A percentile compares a stretch with the other conserved stretches of the same genome.
Evolutionary conservation across 2,329 filamentous ascomycete genomes (phyloP).

Genomic region (Aspergillus neoniger): DNA sequence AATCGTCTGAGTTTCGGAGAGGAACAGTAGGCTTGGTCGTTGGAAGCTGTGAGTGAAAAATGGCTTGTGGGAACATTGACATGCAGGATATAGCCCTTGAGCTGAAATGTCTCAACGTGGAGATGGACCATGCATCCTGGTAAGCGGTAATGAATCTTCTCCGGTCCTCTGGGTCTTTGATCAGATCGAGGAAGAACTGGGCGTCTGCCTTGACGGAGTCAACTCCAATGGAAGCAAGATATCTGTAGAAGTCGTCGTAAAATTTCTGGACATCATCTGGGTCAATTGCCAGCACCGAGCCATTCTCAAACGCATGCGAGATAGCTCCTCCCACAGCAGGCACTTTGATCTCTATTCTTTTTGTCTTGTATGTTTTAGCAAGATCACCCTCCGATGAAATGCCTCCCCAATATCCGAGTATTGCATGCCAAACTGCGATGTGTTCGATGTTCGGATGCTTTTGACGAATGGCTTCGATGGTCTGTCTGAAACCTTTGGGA

Average conservation of each 20-base stretch:
- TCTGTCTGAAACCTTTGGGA: conserved; percentile 73
- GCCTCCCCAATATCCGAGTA: conserved; percentile 88
- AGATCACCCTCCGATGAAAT: conserved; percentile 74
- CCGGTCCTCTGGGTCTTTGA: conserved; percentile 69
- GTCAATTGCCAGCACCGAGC: conserved; percentile 71
- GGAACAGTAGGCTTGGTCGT: conserved; percentile 72
- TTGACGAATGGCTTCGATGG: conserved; percentile 68
- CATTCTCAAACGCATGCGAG: conserved; percentile 24
- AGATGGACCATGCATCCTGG: conserved; percentile 81
- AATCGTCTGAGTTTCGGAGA: conserved; percentile 84
- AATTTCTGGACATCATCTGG: conserved; percentile 73
- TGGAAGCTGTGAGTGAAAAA: conserved; percentile 82
- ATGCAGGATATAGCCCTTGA: conserved; percentile 87
- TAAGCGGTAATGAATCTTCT: conserved; percentile 72
- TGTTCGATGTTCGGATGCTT: conserved; percentile 74
- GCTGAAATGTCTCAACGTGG: conserved; percentile 75
- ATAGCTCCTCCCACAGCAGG: conserved; percentile 53
- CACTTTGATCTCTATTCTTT: conserved; percentile 56
- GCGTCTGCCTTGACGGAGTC: conserved; percentile 91
- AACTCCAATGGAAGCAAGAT: conserved; percentile 71
- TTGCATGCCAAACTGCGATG: conserved; percentile 91
- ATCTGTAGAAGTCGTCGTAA: conserved; percentile 89
- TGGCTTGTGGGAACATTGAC: conserved; percentile 81
- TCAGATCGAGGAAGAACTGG: conserved; percentile 83
- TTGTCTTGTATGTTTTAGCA: conserved; percentile 75